Conservation (phyloP, 257 asterid genomes). For the Fraxinus americana region DNA sequence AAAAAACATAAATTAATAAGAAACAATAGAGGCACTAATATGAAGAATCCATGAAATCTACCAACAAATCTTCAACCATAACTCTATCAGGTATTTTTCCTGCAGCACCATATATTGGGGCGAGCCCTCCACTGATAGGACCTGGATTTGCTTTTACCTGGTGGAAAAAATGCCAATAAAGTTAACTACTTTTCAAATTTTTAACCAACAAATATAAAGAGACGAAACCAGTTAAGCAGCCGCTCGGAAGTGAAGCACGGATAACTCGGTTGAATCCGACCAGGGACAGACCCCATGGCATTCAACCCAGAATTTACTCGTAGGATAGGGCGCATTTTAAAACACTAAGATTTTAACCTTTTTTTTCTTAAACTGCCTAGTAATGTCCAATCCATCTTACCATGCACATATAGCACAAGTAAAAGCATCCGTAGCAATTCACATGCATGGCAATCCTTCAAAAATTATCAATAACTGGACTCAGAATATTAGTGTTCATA, state of each 20-base stretch:
- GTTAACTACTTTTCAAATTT: background rate
- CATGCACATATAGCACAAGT: background rate
- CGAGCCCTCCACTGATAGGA: constrained; percentile 85
- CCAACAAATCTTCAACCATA: constrained; percentile 82
- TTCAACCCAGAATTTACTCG: background rate
- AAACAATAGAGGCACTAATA: constrained; percentile 44
- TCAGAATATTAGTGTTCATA: background rate
- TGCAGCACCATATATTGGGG: constrained; percentile 98
- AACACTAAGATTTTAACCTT: background rate
- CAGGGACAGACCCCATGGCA: background rate
- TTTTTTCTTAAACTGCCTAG: background rate
- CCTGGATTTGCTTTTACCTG: constrained; percentile 97
- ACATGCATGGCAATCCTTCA: too few species aligned
- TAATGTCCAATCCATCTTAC: background rate
- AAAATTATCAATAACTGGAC: background rate
- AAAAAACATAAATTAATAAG: background rate
- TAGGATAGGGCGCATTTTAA: background rate
- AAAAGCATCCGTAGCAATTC: too few species aligned
- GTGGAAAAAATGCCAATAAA: constrained; percentile 10
- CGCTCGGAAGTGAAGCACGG: background rate
- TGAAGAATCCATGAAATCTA: constrained; percentile 86
- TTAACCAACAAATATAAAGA: background rate
- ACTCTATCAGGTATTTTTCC: constrained; percentile 97
- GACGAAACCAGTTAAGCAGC: background rate
- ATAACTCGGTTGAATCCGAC: background rate